Evolutionary conservation across 2,329 filamentous ascomycete species (phyloP).

Genomic region (Sporothrix pallida): DNA sequence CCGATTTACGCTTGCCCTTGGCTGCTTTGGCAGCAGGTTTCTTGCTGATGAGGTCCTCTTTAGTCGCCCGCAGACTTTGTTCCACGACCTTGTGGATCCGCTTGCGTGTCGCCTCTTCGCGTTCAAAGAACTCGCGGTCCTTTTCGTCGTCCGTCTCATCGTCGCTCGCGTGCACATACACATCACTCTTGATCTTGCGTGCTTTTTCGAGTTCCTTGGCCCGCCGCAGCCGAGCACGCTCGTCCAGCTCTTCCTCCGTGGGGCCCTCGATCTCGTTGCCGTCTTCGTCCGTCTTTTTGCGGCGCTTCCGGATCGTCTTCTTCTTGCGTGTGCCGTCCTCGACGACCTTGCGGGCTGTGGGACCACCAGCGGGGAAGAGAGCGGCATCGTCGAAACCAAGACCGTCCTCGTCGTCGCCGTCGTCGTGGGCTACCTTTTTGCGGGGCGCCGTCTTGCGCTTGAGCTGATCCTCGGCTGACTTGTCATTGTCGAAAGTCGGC

Average conservation of each 20-base stretch:
- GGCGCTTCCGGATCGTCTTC: constrained; percentile 61
- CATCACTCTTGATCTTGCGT: constrained; percentile 79
- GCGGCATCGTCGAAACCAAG: constrained; percentile 55
- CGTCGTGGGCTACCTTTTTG: constrained; percentile 45
- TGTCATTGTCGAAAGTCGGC: constrained; percentile 75
- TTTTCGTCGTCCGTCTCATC: constrained; percentile 86
- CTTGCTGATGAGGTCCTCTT: constrained; percentile 21
- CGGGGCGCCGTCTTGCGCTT: constrained; percentile 67
- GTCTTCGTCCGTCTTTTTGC: constrained; percentile 50
- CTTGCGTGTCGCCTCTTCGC: constrained; percentile 70
- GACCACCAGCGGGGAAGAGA: constrained; percentile 72
- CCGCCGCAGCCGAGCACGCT: constrained; percentile 65
- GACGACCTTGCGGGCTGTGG: constrained; percentile 60
- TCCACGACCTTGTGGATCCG: constrained; percentile 51
- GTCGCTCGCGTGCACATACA: constrained; percentile 82
- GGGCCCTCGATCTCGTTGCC: constrained; percentile 53
- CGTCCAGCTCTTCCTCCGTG: constrained; percentile 66
- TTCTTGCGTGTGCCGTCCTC: constrained; percentile 57
- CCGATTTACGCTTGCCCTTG: constrained; percentile 40
- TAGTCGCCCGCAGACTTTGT: constrained; percentile 33
- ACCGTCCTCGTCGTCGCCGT: constrained; percentile 48
- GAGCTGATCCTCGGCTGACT: constrained; percentile 77
- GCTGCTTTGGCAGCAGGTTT: constrained; percentile 24
- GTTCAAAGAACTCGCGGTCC: constrained; percentile 73
- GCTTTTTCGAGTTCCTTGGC: constrained; percentile 77